phyloP scores from a whole-genome alignment of 2,329 filamentous ascomycete genomes.

The Paraphoma sp. region DNA sequence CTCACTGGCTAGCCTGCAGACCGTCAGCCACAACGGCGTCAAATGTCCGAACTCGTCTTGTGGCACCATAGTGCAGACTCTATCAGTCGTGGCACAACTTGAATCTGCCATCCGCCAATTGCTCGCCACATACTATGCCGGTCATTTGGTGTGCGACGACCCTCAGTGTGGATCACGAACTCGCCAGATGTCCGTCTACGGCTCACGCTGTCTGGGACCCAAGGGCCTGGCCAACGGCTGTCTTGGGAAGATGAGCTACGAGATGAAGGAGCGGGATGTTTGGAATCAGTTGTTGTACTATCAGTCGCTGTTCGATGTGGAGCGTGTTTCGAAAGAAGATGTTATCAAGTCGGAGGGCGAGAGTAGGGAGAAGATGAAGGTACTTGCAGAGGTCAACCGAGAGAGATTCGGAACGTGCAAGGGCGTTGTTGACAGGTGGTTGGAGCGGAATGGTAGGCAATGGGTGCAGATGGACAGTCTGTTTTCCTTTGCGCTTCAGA shows the following conservation, averaged over 20 bases:
- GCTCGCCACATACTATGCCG: constrained; percentile 87
- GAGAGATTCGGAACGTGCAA: constrained; percentile 77
- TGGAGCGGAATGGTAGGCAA: constrained; percentile 87
- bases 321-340: constrained; percentile 69
- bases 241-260: constrained; percentile 85
- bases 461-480: constrained; percentile 94
- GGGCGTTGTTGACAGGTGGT: constrained; percentile 78
- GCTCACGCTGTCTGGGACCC: constrained; percentile 85
- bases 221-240: constrained; percentile 85
- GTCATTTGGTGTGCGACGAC: constrained; percentile 90
- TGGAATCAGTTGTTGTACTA: constrained; percentile 97
- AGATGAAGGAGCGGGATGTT: constrained; percentile 84
- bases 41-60: constrained; percentile 72
- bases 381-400: constrained; percentile 85
- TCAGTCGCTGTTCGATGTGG: constrained; percentile 84
- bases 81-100: constrained; percentile 84
- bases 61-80: constrained; percentile 66
- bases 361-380: constrained; percentile 60
- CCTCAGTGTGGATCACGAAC: constrained; percentile 84
- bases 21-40: constrained; percentile 74
- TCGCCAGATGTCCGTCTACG: constrained; percentile 91
- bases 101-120: constrained; percentile 82
- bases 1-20: constrained; percentile 23
- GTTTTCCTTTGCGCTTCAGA: constrained; percentile 61
- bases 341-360: constrained; percentile 62